phyloP scores from a whole-genome alignment of 352 stramenopile species.

The Pythium periplocum region DNA sequence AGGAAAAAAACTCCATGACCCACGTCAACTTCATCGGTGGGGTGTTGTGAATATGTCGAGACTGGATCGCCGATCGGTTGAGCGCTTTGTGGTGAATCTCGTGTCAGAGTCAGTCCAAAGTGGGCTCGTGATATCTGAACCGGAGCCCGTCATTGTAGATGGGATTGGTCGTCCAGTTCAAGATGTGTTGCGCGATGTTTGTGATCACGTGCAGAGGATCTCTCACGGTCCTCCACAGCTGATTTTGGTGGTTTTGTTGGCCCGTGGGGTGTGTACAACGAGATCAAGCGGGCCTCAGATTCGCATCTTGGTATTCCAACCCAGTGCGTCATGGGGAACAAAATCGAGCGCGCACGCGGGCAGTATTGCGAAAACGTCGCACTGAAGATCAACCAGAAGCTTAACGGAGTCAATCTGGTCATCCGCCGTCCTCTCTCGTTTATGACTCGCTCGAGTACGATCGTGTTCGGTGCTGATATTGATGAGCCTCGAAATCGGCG shows the following conservation, averaged over 20 bases:
- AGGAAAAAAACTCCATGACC: slow-evolving; percentile 3
- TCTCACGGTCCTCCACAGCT: slow-evolving; percentile 19
- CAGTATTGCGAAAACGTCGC: slow-evolving; percentile 69
- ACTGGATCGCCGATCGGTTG: background rate
- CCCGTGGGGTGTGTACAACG: slow-evolving; percentile 40
- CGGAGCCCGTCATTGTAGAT: slow-evolving; percentile 1
- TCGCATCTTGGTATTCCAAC: slow-evolving; percentile 56
- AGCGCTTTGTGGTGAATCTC: slow-evolving; percentile 1
- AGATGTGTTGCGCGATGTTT: slow-evolving; percentile 3
- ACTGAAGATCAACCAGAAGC: slow-evolving; percentile 77
- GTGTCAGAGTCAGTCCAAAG: background rate
- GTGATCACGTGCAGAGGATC: background rate
- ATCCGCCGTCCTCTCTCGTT: slow-evolving; percentile 38
- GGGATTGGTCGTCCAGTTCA: background rate
- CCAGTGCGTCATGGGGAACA: slow-evolving; percentile 58
- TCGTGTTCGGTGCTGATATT: slow-evolving; percentile 78
- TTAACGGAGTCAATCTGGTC: slow-evolving; percentile 61
- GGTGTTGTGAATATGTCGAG: slow-evolving; percentile 10
- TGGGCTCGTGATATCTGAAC: slow-evolving; percentile 3
- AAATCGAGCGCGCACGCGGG: slow-evolving; percentile 32
- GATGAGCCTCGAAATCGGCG: slow-evolving; percentile 53
- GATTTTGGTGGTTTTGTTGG: slow-evolving; percentile 54
- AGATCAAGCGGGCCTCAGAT: slow-evolving; percentile 78
- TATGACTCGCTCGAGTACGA: slow-evolving; percentile 44
- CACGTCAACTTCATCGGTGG: slow-evolving; percentile 4